Conservation (phyloP, 176 grass and related monocot genomes). For the Avena insularis region DNA sequence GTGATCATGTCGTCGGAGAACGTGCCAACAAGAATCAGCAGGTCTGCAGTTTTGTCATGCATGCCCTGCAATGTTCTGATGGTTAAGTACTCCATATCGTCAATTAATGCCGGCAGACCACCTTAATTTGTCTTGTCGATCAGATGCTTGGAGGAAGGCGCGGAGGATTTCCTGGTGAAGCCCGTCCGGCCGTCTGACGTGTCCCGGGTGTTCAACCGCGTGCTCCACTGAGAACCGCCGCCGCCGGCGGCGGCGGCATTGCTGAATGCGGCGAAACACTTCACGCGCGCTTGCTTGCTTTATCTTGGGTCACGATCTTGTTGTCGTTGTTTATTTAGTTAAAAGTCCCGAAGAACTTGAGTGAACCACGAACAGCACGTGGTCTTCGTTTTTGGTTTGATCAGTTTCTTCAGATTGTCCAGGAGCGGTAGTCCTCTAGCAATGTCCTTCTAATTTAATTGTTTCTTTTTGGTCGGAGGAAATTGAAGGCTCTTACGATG, state of each 20-base stretch:
- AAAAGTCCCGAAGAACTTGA: background rate
- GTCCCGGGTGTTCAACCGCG: constrained; percentile 61
- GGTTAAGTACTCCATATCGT: background rate
- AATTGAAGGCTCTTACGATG: too few relatives aligned
- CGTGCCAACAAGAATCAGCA: constrained; percentile 76
- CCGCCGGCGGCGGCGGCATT: background rate
- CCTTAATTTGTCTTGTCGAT: background rate
- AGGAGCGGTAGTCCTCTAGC: background rate
- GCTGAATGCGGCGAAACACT: background rate
- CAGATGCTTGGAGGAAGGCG: constrained; percentile 90
- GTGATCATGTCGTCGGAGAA: constrained; percentile 99
- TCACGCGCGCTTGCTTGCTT: background rate
- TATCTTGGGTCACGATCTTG: background rate
- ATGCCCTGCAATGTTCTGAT: background rate
- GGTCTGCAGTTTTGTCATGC: constrained; percentile 14
- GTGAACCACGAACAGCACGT: background rate
- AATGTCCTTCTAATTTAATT: background rate
- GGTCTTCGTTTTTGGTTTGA: background rate
- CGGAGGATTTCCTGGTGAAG: constrained; percentile 92
- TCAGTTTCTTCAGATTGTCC: background rate
- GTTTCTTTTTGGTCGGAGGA: too few relatives aligned
- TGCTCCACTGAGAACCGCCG: constrained; percentile 43
- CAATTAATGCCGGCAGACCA: background rate
- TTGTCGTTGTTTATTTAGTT: background rate
- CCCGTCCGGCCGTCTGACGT: constrained; percentile 72